Evolutionary conservation across 2,329 filamentous ascomycete species (phyloP), one percentile per base, ranked within the genome.

Genomic region (Stachybotrys chlorohalonatus): DNA sequence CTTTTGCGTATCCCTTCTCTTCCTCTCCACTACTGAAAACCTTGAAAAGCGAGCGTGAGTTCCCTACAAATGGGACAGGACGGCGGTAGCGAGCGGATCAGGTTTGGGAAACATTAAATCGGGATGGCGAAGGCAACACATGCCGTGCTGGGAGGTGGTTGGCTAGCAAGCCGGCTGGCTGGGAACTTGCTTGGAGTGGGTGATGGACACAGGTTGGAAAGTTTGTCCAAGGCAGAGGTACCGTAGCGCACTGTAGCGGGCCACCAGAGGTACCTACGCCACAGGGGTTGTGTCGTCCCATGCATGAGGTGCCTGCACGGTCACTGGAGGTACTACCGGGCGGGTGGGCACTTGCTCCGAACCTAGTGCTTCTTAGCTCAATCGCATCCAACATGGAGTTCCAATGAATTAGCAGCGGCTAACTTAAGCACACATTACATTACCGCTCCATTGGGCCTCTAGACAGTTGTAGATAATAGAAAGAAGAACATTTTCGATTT

Each of bases 51-150:
- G 36, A 42, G 36, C 13, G 36, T 42, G 36, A 9, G 36, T 42
- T 42, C 36, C 36, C 36, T 42, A 42, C 36, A 42, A 13, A 9
- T 5, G 13, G 36, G 36, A 42, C 9, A 42, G 36, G 13, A 13
- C 36, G 36, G 36, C 13, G 36, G 36, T 42, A 42, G 36, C 8
- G 36, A 42, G 8, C 13, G 36, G 36, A 13, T 42, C 36, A 42
- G 36, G 36, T 9, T 13, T 42, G 36, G 36, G 2, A 13, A 42
- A 2, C 2, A 24, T 24, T 24, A 24, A 24, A 49, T 60, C 55
- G 52, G 53, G 49, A 53, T 53, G 51, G 51, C 52, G 49, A 53
- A 55, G 55, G 54, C 55, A 55, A 60, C 53, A 53, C 58, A 60
- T 60, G 57, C 58, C 55, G 57, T 54, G 52, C 52, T 52, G 30